Conservation (phyloP, 495 filamentous ascomycete genomes). For the Cryomyces minteri region DNA sequence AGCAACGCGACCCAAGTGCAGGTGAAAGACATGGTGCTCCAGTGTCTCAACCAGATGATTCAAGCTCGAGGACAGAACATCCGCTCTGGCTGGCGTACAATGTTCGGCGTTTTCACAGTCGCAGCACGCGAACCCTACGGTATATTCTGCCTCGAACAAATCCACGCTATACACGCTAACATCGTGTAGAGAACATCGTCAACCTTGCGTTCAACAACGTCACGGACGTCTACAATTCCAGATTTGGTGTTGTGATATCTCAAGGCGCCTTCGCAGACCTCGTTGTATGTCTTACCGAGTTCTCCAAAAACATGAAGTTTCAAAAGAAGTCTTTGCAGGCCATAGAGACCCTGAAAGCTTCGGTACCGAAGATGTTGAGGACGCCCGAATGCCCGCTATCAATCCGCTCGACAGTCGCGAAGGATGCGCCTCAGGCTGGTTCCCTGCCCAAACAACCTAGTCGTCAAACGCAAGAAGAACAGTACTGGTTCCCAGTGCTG, state of each 20-base stretch:
- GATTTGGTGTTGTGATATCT: slow-evolving; percentile 87
- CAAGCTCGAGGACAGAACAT: slow-evolving; percentile 93
- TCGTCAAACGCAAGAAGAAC: slow-evolving; percentile 69
- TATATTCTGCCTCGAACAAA: slow-evolving; percentile 16
- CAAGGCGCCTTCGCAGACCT: slow-evolving; percentile 95
- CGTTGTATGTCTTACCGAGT: slow-evolving; percentile 89
- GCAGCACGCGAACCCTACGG: slow-evolving; percentile 81
- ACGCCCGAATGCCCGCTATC: slow-evolving; percentile 92
- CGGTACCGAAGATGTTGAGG: slow-evolving; percentile 81
- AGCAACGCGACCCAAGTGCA: slow-evolving; percentile 71
- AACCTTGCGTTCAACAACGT: slow-evolving; percentile 94
- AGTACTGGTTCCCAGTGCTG: slow-evolving; percentile 95
- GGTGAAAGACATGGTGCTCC: slow-evolving; percentile 94
- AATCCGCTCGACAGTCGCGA: slow-evolving; percentile 24
- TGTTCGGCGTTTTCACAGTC: slow-evolving; percentile 97
- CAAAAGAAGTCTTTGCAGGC: slow-evolving; percentile 96
- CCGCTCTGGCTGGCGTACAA: slow-evolving; percentile 92
- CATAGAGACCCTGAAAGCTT: slow-evolving; percentile 83
- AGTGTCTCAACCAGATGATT: slow-evolving; percentile 98
- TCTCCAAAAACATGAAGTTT: slow-evolving; percentile 94
- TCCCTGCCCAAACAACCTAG: slow-evolving; percentile 31
- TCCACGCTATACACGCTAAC: slow-evolving; percentile 6
- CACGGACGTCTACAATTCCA: slow-evolving; percentile 92
- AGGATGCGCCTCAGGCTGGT: slow-evolving; percentile 25
- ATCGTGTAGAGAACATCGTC: slow-evolving; percentile 64